Percentiles rank a stretch among this genome's conserved stretches.
Evolutionary conservation across 1,284 basidiomycete genomes (phyloP).

Genomic region (Naganishia cerealis): DNA sequence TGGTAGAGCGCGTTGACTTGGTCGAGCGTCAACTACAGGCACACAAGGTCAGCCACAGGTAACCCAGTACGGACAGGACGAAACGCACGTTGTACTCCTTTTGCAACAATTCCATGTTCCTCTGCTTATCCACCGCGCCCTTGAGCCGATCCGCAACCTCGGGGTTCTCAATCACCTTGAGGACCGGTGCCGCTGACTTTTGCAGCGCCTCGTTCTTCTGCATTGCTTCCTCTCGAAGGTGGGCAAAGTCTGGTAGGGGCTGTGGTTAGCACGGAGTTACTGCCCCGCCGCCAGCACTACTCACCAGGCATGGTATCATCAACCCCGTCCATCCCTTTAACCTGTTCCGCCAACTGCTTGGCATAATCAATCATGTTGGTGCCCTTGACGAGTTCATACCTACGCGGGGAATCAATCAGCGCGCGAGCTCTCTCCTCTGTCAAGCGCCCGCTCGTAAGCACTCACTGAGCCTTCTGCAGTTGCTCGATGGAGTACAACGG

Average conservation of each 20-base stretch:
- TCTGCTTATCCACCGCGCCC: constrained; percentile 84
- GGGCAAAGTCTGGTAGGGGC: constrained; percentile 68
- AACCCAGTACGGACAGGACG: not conserved
- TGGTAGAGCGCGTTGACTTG: constrained; percentile 96
- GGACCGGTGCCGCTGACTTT: constrained; percentile 84
- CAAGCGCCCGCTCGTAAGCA: constrained; percentile 12
- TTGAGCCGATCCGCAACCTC: constrained; percentile 77
- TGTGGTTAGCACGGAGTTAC: not conserved
- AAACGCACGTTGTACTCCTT: constrained; percentile 81
- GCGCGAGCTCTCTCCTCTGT: not conserved
- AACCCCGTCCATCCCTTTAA: constrained; percentile 69
- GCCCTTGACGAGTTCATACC: constrained; percentile 91
- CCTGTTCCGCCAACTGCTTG: constrained; percentile 72
- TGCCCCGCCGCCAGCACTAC: not conserved
- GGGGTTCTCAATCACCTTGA: constrained; percentile 94
- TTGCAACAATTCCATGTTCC: constrained; percentile 90
- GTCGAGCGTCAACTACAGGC: constrained; percentile 75
- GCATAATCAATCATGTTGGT: constrained; percentile 96
- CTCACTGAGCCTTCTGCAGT: constrained; percentile 52
- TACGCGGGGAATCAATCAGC: constrained; percentile 34
- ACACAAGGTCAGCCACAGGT: not conserved
- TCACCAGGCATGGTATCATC: constrained; percentile 26
- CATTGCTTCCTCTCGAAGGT: constrained; percentile 75
- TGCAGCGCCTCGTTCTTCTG: constrained; percentile 79
- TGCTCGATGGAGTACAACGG: constrained; percentile 49